A percentile compares a stretch with the other conserved stretches of the same genome.
phyloP scores from a whole-genome alignment of 805 yeast species.

The Cyberlindnera mycetangii region DNA sequence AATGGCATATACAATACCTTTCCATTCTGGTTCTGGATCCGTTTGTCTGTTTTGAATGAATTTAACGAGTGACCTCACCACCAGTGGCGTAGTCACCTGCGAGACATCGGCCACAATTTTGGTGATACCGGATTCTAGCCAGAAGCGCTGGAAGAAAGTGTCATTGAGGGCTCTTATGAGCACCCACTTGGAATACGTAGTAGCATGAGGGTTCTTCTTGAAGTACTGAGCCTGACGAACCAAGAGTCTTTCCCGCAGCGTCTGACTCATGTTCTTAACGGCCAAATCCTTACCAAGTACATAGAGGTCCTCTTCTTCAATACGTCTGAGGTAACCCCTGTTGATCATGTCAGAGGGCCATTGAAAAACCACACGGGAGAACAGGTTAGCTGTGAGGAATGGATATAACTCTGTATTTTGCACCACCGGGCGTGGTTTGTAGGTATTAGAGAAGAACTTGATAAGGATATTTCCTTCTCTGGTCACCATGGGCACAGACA shows the following conservation, averaged over 20 bases:
- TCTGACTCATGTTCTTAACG: constrained; percentile 34
- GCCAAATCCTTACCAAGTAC: constrained; percentile 36
- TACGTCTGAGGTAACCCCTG: constrained; percentile 59
- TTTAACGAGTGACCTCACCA: constrained; percentile 60
- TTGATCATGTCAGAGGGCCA: constrained; percentile 27
- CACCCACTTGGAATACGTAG: constrained; percentile 23
- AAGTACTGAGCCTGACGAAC: constrained; percentile 27
- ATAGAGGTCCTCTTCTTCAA: constrained; percentile 56
- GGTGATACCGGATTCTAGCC: constrained; percentile 30
- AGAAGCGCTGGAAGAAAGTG: constrained; percentile 32
- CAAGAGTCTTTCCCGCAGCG: constrained; percentile 32
- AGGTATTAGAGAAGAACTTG: constrained; percentile 16
- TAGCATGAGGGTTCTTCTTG: constrained; percentile 24
- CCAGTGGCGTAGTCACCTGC: constrained; percentile 58
- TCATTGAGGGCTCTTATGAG: constrained; percentile 34
- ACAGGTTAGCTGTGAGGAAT: constrained; percentile 17
- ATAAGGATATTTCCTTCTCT: constrained; percentile 19
- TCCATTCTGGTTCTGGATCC: constrained; percentile 43
- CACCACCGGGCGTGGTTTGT: constrained; percentile 22
- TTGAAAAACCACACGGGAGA: constrained; percentile 19
- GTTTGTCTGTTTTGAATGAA: constrained; percentile 54
- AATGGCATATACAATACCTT: constrained; percentile 74
- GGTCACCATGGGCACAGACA: constrained; percentile 16
- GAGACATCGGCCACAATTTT: constrained; percentile 32
- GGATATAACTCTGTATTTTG: constrained; percentile 21